Percentiles rank a stretch among this genome's conserved stretches.
phyloP scores from a whole-genome alignment of 768 basidiomycete species.

The Leccinellum albellum region DNA sequence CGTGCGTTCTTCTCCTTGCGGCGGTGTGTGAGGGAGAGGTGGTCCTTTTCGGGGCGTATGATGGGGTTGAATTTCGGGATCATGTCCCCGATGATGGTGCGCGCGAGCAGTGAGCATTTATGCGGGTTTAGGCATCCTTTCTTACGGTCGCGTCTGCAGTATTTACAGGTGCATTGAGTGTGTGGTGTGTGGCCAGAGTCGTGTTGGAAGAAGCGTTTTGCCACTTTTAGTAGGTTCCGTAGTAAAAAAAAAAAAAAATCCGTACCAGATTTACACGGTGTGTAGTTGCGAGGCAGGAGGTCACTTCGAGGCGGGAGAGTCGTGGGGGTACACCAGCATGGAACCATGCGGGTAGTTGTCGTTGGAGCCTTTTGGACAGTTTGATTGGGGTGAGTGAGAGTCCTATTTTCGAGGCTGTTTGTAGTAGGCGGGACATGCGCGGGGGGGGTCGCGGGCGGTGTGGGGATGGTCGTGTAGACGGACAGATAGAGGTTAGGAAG shows the following conservation, averaged over 20 bases:
- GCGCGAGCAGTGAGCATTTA: background rate
- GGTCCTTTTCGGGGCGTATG: background rate
- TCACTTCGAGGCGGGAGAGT: background rate
- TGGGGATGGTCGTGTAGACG: background rate
- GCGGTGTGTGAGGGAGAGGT: background rate
- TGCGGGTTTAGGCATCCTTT: background rate
- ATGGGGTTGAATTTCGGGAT: background rate
- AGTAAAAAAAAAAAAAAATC: background rate
- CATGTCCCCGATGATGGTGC: background rate
- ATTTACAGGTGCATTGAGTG: background rate
- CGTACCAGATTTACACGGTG: background rate
- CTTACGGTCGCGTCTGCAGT: background rate
- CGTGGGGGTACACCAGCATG: background rate
- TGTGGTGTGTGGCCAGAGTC: background rate
- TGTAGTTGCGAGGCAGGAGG: background rate
- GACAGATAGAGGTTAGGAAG: background rate
- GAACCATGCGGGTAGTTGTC: background rate
- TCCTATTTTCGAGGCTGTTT: background rate
- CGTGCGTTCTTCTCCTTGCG: background rate
- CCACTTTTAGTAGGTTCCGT: too few relatives aligned
- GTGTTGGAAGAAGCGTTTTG: background rate
- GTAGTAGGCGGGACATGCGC: fast-evolving
- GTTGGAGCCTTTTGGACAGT: background rate
- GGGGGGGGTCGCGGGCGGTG: background rate
- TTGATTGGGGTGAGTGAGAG: background rate